Conservation (phyloP, 2,329 filamentous ascomycete genomes). For the Hypoxylon sp. region DNA sequence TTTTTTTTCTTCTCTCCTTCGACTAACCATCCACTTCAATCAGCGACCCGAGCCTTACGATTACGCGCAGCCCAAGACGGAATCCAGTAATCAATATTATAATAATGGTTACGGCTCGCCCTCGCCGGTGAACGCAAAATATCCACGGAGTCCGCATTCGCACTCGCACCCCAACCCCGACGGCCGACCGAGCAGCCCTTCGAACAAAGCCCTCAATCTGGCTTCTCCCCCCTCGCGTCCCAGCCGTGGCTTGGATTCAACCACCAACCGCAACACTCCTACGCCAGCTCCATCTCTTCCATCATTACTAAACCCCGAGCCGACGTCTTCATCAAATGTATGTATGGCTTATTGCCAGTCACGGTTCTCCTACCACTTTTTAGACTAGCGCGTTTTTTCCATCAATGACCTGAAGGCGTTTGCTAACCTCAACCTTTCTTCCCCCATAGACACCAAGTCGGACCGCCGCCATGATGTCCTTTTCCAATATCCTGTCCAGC, state of each 20-base stretch:
- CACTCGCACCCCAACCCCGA: conserved; percentile 48
- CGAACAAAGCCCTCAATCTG: conserved; percentile 44
- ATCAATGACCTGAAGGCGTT: conserved; percentile 7
- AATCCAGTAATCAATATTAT: conserved; percentile 50
- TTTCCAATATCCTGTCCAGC: conserved; percentile 91
- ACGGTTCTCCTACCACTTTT: neutral
- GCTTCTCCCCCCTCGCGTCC: conserved; percentile 44
- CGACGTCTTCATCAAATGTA: conserved; percentile 44
- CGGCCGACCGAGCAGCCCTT: conserved; percentile 41
- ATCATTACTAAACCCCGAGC: conserved; percentile 47
- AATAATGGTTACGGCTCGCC: conserved; percentile 45
- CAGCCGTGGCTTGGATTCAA: conserved; percentile 39
- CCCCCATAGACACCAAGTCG: conserved; percentile 78
- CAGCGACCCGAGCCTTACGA: conserved; percentile 56
- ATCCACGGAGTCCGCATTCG: conserved; percentile 43
- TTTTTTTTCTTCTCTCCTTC: neutral
- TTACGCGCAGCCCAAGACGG: conserved; percentile 39
- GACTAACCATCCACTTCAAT: conserved; percentile 8
- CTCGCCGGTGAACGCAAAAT: conserved; percentile 43
- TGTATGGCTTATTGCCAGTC: conserved; percentile 25
- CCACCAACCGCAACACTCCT: conserved; percentile 40
- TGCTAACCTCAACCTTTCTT: conserved; percentile 16
- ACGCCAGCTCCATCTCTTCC: conserved; percentile 45
- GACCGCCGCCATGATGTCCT: conserved; percentile 88
- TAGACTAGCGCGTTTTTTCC: neutral